Conservation (phyloP, 2,329 filamentous ascomycete genomes). For the Didymella glomerata region DNA sequence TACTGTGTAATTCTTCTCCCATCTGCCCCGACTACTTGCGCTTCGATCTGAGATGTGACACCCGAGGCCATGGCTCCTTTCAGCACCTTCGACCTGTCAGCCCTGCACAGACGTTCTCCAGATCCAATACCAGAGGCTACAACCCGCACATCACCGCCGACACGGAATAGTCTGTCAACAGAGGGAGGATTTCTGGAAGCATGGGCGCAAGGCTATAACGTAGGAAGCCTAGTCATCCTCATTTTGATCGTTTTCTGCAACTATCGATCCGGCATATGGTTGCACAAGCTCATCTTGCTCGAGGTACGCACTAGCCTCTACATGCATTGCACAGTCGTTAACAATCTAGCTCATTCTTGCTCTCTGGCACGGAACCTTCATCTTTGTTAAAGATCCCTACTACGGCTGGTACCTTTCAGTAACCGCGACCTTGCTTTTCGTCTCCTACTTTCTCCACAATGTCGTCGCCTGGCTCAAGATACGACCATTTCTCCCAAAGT, state of each 20-base stretch:
- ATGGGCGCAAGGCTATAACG: slow-evolving; percentile 50
- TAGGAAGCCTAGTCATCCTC: slow-evolving; percentile 45
- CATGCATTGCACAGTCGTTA: slow-evolving; percentile 6
- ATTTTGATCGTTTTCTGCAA: slow-evolving; percentile 51
- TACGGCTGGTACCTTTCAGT: slow-evolving; percentile 49
- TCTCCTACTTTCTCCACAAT: slow-evolving; percentile 49
- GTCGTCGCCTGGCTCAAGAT: slow-evolving; percentile 50
- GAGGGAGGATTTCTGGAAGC: slow-evolving; percentile 47
- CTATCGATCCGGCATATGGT: slow-evolving; percentile 43
- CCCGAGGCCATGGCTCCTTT: slow-evolving; percentile 37
- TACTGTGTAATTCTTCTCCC: not conserved
- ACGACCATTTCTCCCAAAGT: slow-evolving; percentile 43
- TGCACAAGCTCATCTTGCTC: slow-evolving; percentile 49
- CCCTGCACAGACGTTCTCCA: slow-evolving; percentile 32
- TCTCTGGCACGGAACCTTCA: slow-evolving; percentile 49
- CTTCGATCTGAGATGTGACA: slow-evolving; percentile 13
- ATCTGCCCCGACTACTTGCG: not conserved
- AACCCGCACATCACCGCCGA: slow-evolving; percentile 40
- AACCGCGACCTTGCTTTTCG: slow-evolving; percentile 47
- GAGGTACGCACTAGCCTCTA: slow-evolving; percentile 31
- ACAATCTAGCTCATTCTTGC: slow-evolving; percentile 45
- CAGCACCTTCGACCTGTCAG: slow-evolving; percentile 15
- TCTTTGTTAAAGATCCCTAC: slow-evolving; percentile 42
- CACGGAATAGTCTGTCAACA: slow-evolving; percentile 34
- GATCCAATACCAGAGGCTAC: slow-evolving; percentile 30